phyloP scores from a whole-genome alignment of 208 protist species.

The Trypanosoma mega region DNA sequence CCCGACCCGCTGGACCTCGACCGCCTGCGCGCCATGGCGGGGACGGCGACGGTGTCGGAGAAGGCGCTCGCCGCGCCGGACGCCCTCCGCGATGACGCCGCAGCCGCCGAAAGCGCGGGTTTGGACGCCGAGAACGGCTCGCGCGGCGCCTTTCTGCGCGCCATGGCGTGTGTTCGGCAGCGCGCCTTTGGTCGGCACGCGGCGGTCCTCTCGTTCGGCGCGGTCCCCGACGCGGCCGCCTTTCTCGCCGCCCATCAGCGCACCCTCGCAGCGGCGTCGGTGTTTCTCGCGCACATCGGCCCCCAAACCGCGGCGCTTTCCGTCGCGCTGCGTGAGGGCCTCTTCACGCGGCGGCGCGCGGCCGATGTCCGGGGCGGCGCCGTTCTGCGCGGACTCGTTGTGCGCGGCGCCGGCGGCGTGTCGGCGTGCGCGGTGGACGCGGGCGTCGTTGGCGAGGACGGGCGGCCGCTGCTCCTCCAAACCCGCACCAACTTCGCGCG shows the following conservation, averaged over 20 bases:
- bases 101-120: neutral
- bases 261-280: slow-evolving; percentile 33
- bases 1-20: slow-evolving; percentile 26
- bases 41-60: neutral
- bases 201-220: slow-evolving; percentile 40
- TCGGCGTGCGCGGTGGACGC: slow-evolving; percentile 63
- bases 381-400: slow-evolving; percentile 64
- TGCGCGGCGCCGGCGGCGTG: slow-evolving; percentile 31
- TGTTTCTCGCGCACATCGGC: slow-evolving; percentile 46
- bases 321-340: slow-evolving; percentile 25
- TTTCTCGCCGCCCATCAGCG: slow-evolving; percentile 55
- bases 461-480: slow-evolving; percentile 39
- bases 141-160: slow-evolving; percentile 13
- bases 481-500: slow-evolving; percentile 77
- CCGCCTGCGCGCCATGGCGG: slow-evolving; percentile 16
- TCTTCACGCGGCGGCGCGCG: slow-evolving; percentile 25
- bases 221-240: slow-evolving; percentile 41
- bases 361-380: slow-evolving; percentile 33
- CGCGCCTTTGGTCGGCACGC: slow-evolving; percentile 49
- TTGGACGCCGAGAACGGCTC: neutral
- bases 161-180: slow-evolving; percentile 28
- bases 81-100: slow-evolving; percentile 12
- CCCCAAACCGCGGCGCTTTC: slow-evolving; percentile 12
- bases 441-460: slow-evolving; percentile 38
- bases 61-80: slow-evolving; percentile 30